A percentile compares a stretch with the other conserved stretches of the same genome.
These are phyloP conservation scores for Elymus sibiricus DNA, from an alignment of 176 grass and related monocot genomes.

Conservation along the genomic window DNA sequence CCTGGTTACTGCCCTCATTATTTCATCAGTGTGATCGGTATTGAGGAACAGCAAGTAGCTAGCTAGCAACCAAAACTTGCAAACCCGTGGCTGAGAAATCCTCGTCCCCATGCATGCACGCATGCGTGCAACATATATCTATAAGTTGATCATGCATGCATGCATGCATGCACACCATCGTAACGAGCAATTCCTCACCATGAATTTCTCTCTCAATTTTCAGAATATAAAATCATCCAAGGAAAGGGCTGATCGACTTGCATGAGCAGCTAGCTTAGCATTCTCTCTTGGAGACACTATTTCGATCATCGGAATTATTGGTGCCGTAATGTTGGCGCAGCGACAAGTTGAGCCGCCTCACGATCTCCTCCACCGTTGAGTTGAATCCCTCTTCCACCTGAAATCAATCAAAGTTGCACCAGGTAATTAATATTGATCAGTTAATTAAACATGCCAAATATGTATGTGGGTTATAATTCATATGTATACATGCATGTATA, in stretches of 20 bases:
- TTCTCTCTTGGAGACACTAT: background rate
- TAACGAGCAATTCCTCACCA: conserved; percentile 17
- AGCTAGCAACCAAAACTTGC: conserved; percentile 21
- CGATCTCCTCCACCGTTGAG: conserved; percentile 45
- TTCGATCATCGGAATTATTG: conserved; percentile 4
- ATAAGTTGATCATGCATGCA: background rate
- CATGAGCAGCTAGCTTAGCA: background rate
- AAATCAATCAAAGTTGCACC: background rate
- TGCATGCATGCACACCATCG: background rate
- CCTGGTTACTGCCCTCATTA: background rate
- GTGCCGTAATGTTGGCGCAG: conserved; percentile 23
- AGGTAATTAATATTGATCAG: background rate
- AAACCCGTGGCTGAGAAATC: conserved; percentile 19
- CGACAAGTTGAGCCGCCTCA: conserved; percentile 48
- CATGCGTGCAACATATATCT: background rate
- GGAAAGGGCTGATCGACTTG: background rate
- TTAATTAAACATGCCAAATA: background rate
- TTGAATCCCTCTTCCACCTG: conserved; percentile 55
- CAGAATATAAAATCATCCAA: background rate
- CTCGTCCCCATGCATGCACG: background rate
- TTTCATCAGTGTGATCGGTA: conserved; percentile 30
- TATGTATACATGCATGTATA: background rate
- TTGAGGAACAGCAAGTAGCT: conserved; percentile 10
- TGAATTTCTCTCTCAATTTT: background rate
- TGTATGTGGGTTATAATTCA: background rate